Evolutionary conservation across 345 rosid species (phyloP).

Genomic region (Sonneratia caseolaris): DNA sequence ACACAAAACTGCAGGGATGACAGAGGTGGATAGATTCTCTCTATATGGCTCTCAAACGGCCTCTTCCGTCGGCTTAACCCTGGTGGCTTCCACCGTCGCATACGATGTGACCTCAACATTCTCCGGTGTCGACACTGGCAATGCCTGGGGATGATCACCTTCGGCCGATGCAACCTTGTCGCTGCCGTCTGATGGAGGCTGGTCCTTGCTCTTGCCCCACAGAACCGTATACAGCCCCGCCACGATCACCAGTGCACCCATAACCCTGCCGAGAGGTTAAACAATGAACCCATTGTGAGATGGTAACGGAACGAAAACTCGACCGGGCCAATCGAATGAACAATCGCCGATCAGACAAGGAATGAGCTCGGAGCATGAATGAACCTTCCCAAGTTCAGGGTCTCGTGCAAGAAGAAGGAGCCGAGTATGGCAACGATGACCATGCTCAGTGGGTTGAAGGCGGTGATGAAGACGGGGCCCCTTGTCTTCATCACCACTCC

Average conservation of each 20-base stretch:
- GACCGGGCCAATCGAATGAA: too few species aligned
- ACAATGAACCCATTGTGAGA: too few species aligned
- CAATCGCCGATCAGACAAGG: too few species aligned
- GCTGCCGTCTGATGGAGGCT: conserved; percentile 4
- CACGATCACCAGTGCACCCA: conserved; percentile 58
- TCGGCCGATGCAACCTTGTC: too few species aligned
- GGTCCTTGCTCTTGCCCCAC: conserved; percentile 77
- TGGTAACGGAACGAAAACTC: neutral
- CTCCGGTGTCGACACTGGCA: neutral
- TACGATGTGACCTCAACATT: conserved; percentile 1
- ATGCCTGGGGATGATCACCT: neutral
- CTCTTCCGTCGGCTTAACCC: conserved; percentile 7
- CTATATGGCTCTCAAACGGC: conserved; percentile 3
- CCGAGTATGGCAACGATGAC: conserved; percentile 51
- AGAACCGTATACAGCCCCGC: conserved; percentile 58
- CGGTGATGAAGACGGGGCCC: conserved; percentile 68
- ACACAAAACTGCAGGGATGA: neutral
- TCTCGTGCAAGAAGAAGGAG: conserved; percentile 43
- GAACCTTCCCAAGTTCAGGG: conserved; percentile 40
- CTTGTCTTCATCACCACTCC: conserved; percentile 40
- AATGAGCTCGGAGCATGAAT: neutral
- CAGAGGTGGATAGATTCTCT: neutral
- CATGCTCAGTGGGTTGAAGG: conserved; percentile 56
- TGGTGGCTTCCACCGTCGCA: conserved; percentile 7
- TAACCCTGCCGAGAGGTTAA: conserved; percentile 1